Percentiles rank a stretch among this genome's conserved stretches.
These are phyloP conservation scores for Nematodospora anomalae DNA, from an alignment of 1,139 yeast genomes.

Conservation along the genomic window DNA sequence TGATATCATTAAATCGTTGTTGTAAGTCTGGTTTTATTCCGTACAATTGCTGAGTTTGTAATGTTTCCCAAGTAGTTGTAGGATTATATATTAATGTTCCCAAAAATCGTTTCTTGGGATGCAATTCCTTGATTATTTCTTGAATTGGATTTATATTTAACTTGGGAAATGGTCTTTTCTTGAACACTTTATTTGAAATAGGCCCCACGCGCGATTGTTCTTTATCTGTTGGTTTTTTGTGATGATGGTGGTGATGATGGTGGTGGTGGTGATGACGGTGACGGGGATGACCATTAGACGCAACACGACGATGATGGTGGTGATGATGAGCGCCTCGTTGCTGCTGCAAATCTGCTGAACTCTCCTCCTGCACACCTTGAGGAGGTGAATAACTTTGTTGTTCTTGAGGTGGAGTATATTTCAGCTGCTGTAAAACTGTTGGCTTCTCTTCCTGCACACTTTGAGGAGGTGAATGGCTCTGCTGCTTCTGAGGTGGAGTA, in stretches of 20 bases:
- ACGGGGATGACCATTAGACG: conserved; percentile 9
- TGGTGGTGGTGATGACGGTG: conserved; percentile 18
- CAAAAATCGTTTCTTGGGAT: conserved; percentile 50
- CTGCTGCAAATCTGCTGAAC: too few species aligned
- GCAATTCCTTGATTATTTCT: conserved; percentile 44
- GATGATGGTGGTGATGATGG: conserved; percentile 15
- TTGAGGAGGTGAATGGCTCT: too few species aligned
- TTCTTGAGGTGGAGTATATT: too few species aligned
- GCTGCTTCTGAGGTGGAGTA: too few species aligned
- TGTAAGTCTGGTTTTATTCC: conserved; percentile 39
- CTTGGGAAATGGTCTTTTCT: conserved; percentile 18
- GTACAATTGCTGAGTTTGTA: conserved; percentile 37
- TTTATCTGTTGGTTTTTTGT: conserved; percentile 3
- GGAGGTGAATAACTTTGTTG: too few species aligned
- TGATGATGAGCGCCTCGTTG: conserved; percentile 1
- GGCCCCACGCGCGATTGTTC: too few species aligned
- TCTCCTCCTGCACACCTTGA: too few species aligned
- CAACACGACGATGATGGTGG: conserved; percentile 3
- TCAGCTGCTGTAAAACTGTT: too few species aligned
- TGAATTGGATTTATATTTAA: conserved; percentile 48
- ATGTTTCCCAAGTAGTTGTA: conserved; percentile 46
- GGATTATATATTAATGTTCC: conserved; percentile 67
- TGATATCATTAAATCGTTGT: conserved; percentile 31
- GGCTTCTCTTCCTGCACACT: too few species aligned
- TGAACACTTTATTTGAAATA: neutral